Base-by-base conservation (phyloP, 2,329 filamentous ascomycete genomes). In the Monosporascus sp. region DNA sequence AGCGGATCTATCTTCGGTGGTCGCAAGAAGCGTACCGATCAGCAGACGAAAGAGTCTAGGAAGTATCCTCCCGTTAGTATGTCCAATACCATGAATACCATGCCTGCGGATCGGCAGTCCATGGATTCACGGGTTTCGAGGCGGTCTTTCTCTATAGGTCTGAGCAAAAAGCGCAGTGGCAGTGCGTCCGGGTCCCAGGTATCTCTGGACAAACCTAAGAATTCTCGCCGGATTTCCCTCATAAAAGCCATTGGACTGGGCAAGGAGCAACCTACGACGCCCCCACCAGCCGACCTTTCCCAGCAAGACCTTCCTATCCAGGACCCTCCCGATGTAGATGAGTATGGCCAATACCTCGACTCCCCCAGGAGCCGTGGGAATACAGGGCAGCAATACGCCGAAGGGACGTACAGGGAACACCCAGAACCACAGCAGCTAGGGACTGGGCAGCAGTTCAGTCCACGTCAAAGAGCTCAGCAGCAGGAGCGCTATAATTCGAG, bases 1-100 rank as follows among this genome's bases (percentile, higher is more conserved):
- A 90, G 85, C 59, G 88, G 87, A 15, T 94, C 90, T 8, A 78
- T 94, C 54, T 92, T 94, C 66, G 85, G 88, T n/a, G 79, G 82
- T 39, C 66, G 65, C 42, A 69, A 68, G 64, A 70, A 65, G 61
- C 66, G 64, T 36, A 48, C 62, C 36, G 62, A 66, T 22, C 66
- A 66, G 50, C 58, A 66, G 53, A 72, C 77, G 57, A 84, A 89
- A 67, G 85, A 85, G 57, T 74, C 81, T 50, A 85, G 83, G 67
- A 86, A 82, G 58, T 95, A 97, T 65, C 93, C 93, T 52, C 93
- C 93, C 4, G 88, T 93, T 47, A 96, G 91, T 74, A 95, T 97
- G 90, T 83, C 87, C 56, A 86, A 87, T 57, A 77, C 83, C 2
- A 82, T 88, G 69, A 86, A 86, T 57, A 77, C 83, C 2, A 82